Conservation (phyloP, 257 asterid genomes). For the Solanum lycopersicoides region DNA sequence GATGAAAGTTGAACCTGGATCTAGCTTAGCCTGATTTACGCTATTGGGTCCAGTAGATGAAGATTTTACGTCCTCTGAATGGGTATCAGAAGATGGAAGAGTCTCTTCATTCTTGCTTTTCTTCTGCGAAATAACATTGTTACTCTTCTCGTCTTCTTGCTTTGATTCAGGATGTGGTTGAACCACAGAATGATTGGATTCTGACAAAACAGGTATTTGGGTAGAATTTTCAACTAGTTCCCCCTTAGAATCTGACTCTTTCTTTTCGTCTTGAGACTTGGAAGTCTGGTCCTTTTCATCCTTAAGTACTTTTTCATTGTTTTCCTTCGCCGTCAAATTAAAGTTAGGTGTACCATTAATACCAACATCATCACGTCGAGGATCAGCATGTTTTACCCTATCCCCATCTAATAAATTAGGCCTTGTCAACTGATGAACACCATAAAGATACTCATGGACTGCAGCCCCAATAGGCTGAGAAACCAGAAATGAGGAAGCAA, state of each 20-base stretch:
- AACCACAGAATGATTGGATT: constrained; percentile 3
- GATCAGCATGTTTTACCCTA: constrained; percentile 6
- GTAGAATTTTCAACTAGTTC: not conserved
- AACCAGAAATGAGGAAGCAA: constrained; percentile 64
- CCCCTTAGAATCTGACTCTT: constrained; percentile 1
- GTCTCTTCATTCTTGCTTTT: not conserved
- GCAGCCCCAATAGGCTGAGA: constrained; percentile 51
- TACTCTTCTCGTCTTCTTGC: not conserved
- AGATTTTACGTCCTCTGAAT: constrained; percentile 12
- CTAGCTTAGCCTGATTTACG: not conserved
- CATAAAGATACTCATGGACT: constrained; percentile 41
- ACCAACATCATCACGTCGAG: not conserved
- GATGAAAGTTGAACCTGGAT: not conserved
- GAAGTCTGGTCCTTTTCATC: constrained; percentile 5
- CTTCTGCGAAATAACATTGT: not conserved
- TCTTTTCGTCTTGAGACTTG: constrained; percentile 9
- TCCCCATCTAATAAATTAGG: constrained; percentile 2
- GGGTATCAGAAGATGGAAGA: not conserved
- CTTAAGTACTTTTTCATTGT: constrained; percentile 9
- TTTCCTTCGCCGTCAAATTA: not conserved
- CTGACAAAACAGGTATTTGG: not conserved
- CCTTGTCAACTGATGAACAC: constrained; percentile 16
- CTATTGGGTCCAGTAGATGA: constrained; percentile 10
- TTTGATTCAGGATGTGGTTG: not conserved
- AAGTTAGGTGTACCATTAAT: not conserved